phyloP scores from a whole-genome alignment of 2,329 filamentous ascomycete species.

The Periconia macrospinosa region DNA sequence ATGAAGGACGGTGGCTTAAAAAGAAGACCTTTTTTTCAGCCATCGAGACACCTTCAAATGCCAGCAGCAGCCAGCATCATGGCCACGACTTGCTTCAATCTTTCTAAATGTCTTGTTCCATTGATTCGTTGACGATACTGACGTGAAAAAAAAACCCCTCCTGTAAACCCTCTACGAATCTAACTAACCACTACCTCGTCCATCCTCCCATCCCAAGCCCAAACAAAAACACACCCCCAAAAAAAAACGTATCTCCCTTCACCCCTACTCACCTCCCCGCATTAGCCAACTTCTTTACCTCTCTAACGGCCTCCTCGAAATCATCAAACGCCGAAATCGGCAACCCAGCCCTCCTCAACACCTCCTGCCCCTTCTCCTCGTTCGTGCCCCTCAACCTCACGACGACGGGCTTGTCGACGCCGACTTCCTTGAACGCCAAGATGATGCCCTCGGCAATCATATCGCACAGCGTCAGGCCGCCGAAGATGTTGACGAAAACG shows the following conservation, averaged over 20 bases:
- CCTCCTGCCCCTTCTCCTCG: conserved; percentile 68
- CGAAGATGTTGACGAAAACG: conserved; percentile 73
- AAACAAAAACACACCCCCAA: too few species aligned
- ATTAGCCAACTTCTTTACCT: conserved; percentile 34
- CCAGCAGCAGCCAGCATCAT: too few species aligned
- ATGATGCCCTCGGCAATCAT: conserved; percentile 80
- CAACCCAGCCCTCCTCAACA: conserved; percentile 70
- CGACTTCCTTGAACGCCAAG: conserved; percentile 69
- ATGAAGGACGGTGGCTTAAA: too few species aligned
- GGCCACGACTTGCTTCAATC: too few species aligned
- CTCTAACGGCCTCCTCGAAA: conserved; percentile 66
- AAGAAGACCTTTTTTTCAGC: too few species aligned
- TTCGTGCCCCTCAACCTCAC: conserved; percentile 76
- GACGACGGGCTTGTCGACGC: conserved; percentile 68
- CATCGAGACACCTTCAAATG: too few species aligned
- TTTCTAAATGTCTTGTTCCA: too few species aligned
- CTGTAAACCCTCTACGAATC: too few species aligned
- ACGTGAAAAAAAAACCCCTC: too few species aligned
- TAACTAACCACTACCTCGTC: too few species aligned
- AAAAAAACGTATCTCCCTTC: too few species aligned
- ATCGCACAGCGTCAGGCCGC: conserved; percentile 71
- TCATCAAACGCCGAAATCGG: conserved; percentile 71
- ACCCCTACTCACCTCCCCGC: not conserved
- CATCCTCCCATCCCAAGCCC: not conserved
- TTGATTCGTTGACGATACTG: too few species aligned